Evolutionary conservation across 2,329 filamentous ascomycete genomes (phyloP).

Genomic region (Tolypocladium tundrense): DNA sequence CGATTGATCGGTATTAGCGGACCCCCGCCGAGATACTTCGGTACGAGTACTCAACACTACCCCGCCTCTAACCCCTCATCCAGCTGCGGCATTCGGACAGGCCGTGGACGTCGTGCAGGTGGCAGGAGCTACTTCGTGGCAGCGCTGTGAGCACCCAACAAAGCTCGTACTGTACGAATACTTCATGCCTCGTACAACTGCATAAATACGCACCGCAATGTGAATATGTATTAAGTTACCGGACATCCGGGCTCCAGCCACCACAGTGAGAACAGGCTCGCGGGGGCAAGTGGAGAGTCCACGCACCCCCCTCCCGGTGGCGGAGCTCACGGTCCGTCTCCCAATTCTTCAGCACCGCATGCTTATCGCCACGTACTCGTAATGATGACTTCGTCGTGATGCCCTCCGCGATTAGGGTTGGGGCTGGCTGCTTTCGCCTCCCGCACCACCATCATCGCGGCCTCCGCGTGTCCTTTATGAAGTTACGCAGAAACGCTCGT

Average conservation of each 20-base stretch:
- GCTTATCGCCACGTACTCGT: background rate
- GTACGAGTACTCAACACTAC: background rate
- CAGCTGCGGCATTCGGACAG: background rate
- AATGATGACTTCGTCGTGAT: background rate
- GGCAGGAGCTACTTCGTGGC: background rate
- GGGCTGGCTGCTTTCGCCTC: background rate
- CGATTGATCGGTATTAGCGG: background rate
- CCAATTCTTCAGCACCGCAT: background rate
- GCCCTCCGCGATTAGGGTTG: background rate
- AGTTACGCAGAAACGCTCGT: background rate
- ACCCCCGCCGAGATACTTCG: background rate
- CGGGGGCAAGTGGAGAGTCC: background rate
- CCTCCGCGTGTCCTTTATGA: background rate
- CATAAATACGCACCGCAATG: background rate
- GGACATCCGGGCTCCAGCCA: background rate
- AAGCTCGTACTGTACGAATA: no score
- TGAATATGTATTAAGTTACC: background rate
- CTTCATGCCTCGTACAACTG: background rate
- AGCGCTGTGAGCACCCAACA: background rate
- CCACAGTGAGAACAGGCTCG: background rate
- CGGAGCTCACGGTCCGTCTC: background rate
- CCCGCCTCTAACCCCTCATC: conserved; percentile 1
- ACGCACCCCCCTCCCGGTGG: background rate
- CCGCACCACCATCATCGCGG: background rate
- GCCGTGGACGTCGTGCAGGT: background rate